Percentiles rank a stretch among this genome's conserved stretches.
phyloP scores from a whole-genome alignment of 2,329 filamentous ascomycete species.

The Cercospora sp. region DNA sequence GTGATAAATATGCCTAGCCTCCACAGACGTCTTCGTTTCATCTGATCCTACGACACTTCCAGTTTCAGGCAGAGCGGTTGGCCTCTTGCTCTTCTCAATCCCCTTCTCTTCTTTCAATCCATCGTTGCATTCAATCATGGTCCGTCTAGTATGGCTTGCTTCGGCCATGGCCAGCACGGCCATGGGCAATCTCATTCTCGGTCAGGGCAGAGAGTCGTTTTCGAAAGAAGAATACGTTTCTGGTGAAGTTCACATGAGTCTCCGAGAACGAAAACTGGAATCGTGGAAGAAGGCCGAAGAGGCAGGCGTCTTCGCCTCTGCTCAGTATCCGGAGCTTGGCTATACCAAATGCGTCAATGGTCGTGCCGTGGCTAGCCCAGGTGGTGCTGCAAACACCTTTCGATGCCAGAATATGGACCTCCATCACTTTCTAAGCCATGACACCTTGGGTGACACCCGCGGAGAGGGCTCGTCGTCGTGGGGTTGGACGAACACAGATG shows the following conservation, averaged over 20 bases:
- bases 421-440: constrained; percentile 57
- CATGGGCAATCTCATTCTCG: constrained; percentile 1
- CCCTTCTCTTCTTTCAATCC: neutral
- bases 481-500: constrained; percentile 55
- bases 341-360: constrained; percentile 13
- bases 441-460: constrained; percentile 51
- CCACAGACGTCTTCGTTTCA: neutral
- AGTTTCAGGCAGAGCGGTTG: neutral
- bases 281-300: constrained; percentile 6
- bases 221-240: constrained; percentile 8
- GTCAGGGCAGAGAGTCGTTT: constrained; percentile 3
- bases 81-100: neutral
- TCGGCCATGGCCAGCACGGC: constrained; percentile 1
- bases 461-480: constrained; percentile 50
- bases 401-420: constrained; percentile 16
- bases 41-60: neutral
- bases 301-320: constrained; percentile 7
- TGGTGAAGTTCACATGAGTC: constrained; percentile 5
- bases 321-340: constrained; percentile 10
- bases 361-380: neutral
- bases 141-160: neutral
- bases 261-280: neutral
- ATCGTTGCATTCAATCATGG: neutral
- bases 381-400: constrained; percentile 9
- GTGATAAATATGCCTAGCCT: neutral